These are phyloP conservation scores for Mycena kentingensis DNA, from an alignment of 768 basidiomycete genomes.

Conservation along the genomic window DNA sequence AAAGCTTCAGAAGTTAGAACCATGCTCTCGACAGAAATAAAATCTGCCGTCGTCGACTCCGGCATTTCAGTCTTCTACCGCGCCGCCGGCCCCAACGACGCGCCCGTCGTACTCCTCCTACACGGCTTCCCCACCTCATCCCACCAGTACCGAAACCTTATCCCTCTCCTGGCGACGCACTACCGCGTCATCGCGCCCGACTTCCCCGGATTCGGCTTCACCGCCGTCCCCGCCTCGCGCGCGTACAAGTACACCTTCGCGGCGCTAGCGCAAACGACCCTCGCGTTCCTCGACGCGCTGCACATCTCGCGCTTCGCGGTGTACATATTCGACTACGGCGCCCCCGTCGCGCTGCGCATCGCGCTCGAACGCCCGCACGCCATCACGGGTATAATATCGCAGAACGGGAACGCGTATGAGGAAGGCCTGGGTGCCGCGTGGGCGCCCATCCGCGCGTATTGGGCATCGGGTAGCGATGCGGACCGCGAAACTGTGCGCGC, in stretches of 20 bases:
- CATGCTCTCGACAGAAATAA: slow-evolving; percentile 23
- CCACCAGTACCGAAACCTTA: slow-evolving; percentile 50
- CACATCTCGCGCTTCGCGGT: slow-evolving; percentile 41
- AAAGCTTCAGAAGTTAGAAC: too few species aligned
- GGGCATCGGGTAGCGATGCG: slow-evolving; percentile 31
- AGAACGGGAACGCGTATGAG: slow-evolving; percentile 52
- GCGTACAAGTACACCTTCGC: slow-evolving; percentile 45
- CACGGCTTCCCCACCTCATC: slow-evolving; percentile 55
- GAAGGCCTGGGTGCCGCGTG: slow-evolving; percentile 48
- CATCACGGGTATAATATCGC: slow-evolving; percentile 46
- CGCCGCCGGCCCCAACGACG: slow-evolving; percentile 35
- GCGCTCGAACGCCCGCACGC: slow-evolving; percentile 43
- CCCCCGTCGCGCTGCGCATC: slow-evolving; percentile 39
- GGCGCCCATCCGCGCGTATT: slow-evolving; percentile 34
- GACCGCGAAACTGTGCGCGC: slow-evolving; percentile 28
- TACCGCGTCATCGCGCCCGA: slow-evolving; percentile 53
- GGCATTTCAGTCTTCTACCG: slow-evolving; percentile 48
- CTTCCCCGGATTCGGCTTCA: slow-evolving; percentile 54
- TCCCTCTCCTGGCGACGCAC: slow-evolving; percentile 39
- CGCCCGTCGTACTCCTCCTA: slow-evolving; percentile 43
- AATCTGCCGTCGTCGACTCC: slow-evolving; percentile 31
- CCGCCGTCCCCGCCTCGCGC: slow-evolving; percentile 38
- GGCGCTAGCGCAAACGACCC: slow-evolving; percentile 40
- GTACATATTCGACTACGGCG: slow-evolving; percentile 56
- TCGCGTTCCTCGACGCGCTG: slow-evolving; percentile 43